Evolutionary conservation across 2,329 filamentous ascomycete genomes (phyloP).

Genomic region (Colletotrichum trifolii): DNA sequence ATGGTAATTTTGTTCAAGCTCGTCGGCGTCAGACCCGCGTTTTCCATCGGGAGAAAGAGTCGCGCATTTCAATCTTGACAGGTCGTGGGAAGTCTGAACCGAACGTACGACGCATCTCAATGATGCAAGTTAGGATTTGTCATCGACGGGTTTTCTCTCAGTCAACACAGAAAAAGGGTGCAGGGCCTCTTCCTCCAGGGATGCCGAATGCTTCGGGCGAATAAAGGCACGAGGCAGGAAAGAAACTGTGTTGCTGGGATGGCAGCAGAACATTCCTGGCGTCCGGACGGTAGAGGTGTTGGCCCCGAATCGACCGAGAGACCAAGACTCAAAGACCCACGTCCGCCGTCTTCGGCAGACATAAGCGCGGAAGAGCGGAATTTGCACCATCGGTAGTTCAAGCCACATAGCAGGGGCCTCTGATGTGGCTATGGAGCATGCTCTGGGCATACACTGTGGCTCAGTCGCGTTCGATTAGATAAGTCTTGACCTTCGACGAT

Average conservation of each 20-base stretch:
- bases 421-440: too few relatives aligned
- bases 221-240: slow-evolving; percentile 26
- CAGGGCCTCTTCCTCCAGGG: slow-evolving; percentile 7
- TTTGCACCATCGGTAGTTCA: neutral
- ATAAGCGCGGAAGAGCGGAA: slow-evolving; percentile 12
- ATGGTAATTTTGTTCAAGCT: slow-evolving; percentile 8
- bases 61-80: slow-evolving; percentile 6
- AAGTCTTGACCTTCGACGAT: too few relatives aligned
- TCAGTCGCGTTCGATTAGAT: too few relatives aligned
- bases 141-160: slow-evolving; percentile 29
- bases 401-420: too few relatives aligned
- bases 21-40: too few relatives aligned
- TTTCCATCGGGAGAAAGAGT: neutral
- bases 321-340: slow-evolving; percentile 6
- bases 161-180: neutral
- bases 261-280: slow-evolving; percentile 15
- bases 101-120: slow-evolving; percentile 8
- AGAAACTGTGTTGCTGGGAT: slow-evolving; percentile 8
- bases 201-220: slow-evolving; percentile 27
- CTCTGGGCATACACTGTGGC: too few relatives aligned
- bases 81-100: neutral
- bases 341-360: slow-evolving; percentile 17
- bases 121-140: slow-evolving; percentile 17
- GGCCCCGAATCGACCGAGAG: slow-evolving; percentile 27
- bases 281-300: slow-evolving; percentile 16